phyloP scores from a whole-genome alignment of 163 green algal species.

The Volvox carteri region DNA sequence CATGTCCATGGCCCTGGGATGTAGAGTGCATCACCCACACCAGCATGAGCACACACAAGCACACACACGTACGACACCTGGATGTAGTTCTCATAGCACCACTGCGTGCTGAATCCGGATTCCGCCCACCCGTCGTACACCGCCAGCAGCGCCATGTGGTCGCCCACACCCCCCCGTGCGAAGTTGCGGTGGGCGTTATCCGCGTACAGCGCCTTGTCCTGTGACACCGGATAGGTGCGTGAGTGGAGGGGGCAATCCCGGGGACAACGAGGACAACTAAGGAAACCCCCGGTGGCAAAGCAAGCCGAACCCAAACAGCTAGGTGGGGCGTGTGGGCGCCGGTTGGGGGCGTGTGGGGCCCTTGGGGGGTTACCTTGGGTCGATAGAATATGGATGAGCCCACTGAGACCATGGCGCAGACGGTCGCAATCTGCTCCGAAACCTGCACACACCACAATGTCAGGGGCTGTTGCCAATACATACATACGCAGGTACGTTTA shows the following conservation, averaged over 20 bases:
- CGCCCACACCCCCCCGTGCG: slow-evolving; percentile 88
- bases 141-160: slow-evolving; percentile 95
- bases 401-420: slow-evolving; percentile 95
- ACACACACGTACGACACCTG: slow-evolving; percentile 69
- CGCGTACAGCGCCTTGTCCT: slow-evolving; percentile 92
- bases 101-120: slow-evolving; percentile 91
- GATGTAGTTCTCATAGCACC: slow-evolving; percentile 98
- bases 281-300: no score
- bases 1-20: no score
- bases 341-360: background rate
- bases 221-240: slow-evolving; percentile 69
- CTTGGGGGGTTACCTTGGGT: slow-evolving; percentile 94
- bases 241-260: background rate
- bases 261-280: background rate
- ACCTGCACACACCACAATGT: slow-evolving; percentile 67
- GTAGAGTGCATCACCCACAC: no score
- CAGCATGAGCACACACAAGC: background rate
- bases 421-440: slow-evolving; percentile 91
- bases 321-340: background rate
- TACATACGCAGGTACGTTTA: no score
- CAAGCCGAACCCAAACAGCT: no score
- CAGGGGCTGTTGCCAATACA: no score
- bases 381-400: slow-evolving; percentile 97
- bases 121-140: slow-evolving; percentile 89
- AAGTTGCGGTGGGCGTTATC: slow-evolving; percentile 98